Evolutionary conservation across 768 basidiomycete genomes (phyloP), one percentile per base, ranked within the genome.

Genomic region (Antrodiella citrinella): DNA sequence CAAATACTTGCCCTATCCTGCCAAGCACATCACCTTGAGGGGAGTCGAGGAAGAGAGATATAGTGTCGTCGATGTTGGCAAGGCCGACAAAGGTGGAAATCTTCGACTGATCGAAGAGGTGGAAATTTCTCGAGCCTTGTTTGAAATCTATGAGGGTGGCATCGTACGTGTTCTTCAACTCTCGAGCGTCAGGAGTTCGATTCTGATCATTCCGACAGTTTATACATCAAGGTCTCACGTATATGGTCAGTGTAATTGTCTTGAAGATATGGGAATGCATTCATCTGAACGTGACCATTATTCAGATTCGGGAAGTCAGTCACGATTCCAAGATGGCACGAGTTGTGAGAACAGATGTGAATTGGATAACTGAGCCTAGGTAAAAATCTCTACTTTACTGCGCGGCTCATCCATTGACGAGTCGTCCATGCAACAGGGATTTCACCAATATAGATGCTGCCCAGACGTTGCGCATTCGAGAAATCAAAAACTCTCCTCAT

Each of bases 131-230:
- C 72, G 91, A 24, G 89, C 90, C 0, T 67, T 91, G 49, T 95
- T 93, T 56, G 92, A 94, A 64, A 68, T 88, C 7, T 95, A 93
- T 58, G 91, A 93, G 67, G 92, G 91, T 11, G 91, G 82, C 3
- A 81, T 94, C 54, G 87, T 88, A 64, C 55, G 72, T 70, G 2
- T 11, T 25, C 40, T 49, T 57, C 30, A 9, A 50, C 35, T 40
- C 45, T 18, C 23, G 40, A 24, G 20, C 10, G 15, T 11, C 12
- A 3, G 19, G 21, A 24, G 15, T 38, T 13, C 3, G 42, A 15
- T 38, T 55, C 56, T 35, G 18, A 64, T 26, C 5, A 20, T 10
- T 26, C 15, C 26, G 24, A 12, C 46, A 91, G 85, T 95, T 89
- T 65, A 80, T 94, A 66, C 91, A 93, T 59, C 91, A 92, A 69